Percentiles rank a stretch among this genome's conserved stretches.
Evolutionary conservation across 228 moss, liverwort and hornwort genomes (phyloP).

Genomic region (Sphagnum magellanicum): DNA sequence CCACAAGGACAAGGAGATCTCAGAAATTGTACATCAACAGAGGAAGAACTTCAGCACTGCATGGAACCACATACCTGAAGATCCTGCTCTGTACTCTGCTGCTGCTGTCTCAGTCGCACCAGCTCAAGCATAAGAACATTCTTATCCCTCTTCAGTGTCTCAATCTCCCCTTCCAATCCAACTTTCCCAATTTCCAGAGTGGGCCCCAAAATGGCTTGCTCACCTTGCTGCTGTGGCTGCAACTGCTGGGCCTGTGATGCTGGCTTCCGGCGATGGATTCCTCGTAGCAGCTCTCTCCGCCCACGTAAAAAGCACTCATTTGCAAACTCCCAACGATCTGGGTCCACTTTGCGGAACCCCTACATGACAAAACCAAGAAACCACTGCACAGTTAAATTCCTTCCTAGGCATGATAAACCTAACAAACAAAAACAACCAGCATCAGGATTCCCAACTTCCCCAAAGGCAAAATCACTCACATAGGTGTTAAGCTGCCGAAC

Average conservation of each 20-base stretch:
- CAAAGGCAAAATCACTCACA: conserved; percentile 31
- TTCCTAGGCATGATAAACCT: too few relatives aligned
- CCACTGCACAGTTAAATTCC: too few relatives aligned
- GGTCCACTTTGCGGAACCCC: conserved; percentile 99
- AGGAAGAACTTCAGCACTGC: too few relatives aligned
- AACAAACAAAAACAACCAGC: too few relatives aligned
- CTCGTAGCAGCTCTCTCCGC: conserved; percentile 59
- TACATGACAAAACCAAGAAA: conserved; percentile 11
- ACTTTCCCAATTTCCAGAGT: conserved; percentile 90
- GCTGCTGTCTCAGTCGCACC: conserved; percentile 79
- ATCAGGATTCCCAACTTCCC: too few relatives aligned
- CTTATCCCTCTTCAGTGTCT: conserved; percentile 80
- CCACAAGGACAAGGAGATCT: too few relatives aligned
- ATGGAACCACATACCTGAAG: conserved; percentile 29
- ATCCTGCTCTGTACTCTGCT: conserved; percentile 82
- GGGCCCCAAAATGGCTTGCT: conserved; percentile 48
- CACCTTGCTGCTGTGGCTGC: conserved; percentile 20
- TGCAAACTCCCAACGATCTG: conserved; percentile 99
- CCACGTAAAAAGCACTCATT: conserved; percentile 93
- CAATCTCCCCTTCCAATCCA: conserved; percentile 88
- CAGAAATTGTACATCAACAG: too few relatives aligned
- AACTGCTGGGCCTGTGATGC: conserved; percentile 60
- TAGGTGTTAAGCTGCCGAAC: conserved; percentile 97
- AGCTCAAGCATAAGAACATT: conserved; percentile 90
- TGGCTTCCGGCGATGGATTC: conserved; percentile 87